Base-by-base conservation (phyloP, 2,329 filamentous ascomycete genomes). In the Aspergillus pseudoviridinutans region DNA sequence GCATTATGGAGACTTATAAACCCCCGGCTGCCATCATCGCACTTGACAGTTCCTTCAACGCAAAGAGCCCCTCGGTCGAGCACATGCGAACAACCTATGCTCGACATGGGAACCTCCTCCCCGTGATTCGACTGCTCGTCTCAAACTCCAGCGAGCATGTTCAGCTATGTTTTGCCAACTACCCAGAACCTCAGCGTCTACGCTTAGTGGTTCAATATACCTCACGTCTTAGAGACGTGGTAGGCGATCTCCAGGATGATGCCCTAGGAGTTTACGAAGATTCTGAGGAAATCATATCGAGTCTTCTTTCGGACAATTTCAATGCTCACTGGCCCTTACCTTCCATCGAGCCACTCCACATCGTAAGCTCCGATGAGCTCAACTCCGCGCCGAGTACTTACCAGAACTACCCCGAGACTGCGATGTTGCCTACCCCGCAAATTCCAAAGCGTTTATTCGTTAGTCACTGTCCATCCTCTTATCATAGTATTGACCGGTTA, bases 71-170 rank as follows among this genome's bases (percentile, higher is more conserved):
- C 22, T 72, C 73, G 12, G 66, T 78, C 20, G 68, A 74, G 53
- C 71, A 74, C 53, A 69, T 78, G 52, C 69, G 73, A 54, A 76
- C 67, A 27, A 74, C 65, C 22, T 74, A 65, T 64, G 70, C 69
- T 58, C 70, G 64, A 3, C 66, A 70, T 54, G 71, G 66, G 24
- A 64, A 63, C 42, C 65, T 77, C 47, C 64, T 79, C 24, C 78
- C 78, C 2, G 74, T 79, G 44, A 69, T 80, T 49, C 75, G 76
- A 55, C 65, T 80, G 6, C 60, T 79, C 29, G 68, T 79, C 22
- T 69, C 76, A n/a, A 80, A 79, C 58, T 75, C 76, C 1, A 74
- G 73, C 42, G 78, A 80, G 57, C 78, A 80, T 61, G 73, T 79
- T 41, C 71, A 75, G 53, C 70, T 71, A 46, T 80, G 77, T 59